Conservation (phyloP, 805 yeast genomes). For the Starmerella sp. region DNA sequence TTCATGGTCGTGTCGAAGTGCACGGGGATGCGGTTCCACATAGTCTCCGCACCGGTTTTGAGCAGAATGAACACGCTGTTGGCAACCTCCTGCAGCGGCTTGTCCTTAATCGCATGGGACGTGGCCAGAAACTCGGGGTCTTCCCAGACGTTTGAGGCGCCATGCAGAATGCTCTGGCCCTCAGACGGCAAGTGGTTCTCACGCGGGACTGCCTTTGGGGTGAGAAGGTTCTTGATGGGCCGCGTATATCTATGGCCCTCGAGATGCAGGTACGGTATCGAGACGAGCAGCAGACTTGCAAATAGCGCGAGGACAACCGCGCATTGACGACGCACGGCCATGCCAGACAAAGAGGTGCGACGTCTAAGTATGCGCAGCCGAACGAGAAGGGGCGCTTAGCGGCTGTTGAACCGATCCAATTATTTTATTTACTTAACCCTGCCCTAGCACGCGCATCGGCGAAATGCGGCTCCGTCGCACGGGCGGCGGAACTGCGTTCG, state of each 20-base stretch:
- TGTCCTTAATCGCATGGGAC: not conserved
- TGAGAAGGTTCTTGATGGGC: not conserved
- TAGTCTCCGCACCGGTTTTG: constrained; percentile 30
- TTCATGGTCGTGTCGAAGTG: constrained; percentile 30
- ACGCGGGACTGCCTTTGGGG: not conserved
- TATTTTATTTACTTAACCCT: no score
- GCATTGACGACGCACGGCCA: not conserved
- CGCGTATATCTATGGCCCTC: not conserved
- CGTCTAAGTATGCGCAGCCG: not conserved
- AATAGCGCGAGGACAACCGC: not conserved
- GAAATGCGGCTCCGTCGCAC: no score
- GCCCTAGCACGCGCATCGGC: no score
- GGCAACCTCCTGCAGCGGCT: not conserved
- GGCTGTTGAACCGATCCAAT: no score
- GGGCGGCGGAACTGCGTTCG: no score
- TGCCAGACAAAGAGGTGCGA: not conserved
- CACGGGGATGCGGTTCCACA: constrained; percentile 30
- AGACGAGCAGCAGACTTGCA: not conserved
- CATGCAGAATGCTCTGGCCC: not conserved
- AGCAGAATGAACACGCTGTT: constrained; percentile 27
- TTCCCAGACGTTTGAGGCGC: not conserved
- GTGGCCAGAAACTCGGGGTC: not conserved
- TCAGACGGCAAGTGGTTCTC: not conserved
- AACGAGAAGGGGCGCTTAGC: not conserved
- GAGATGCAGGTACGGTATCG: not conserved